Evolutionary conservation across 2,329 filamentous ascomycete genomes (phyloP).

Genomic region (Penicillium sclerotigenum): DNA sequence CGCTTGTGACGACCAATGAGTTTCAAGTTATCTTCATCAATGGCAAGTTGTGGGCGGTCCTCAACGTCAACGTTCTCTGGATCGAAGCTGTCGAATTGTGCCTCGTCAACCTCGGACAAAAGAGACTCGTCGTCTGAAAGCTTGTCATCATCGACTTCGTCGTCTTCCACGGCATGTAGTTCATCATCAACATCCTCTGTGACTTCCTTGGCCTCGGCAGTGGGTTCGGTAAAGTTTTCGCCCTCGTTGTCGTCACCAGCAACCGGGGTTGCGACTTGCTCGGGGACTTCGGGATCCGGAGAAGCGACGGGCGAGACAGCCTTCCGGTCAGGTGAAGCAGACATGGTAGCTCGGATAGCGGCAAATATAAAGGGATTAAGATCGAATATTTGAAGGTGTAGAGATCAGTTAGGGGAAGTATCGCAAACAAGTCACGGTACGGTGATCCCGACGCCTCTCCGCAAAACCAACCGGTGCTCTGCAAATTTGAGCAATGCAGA

Average conservation of each 20-base stretch:
- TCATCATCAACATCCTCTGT: slow-evolving; percentile 18
- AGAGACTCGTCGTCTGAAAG: slow-evolving; percentile 60
- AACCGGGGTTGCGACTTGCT: slow-evolving; percentile 28
- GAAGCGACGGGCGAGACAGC: slow-evolving; percentile 22
- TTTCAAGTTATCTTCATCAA: slow-evolving; percentile 61
- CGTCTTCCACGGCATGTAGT: slow-evolving; percentile 16
- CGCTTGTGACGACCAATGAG: slow-evolving; percentile 62
- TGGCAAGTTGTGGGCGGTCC: slow-evolving; percentile 55
- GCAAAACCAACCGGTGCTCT: neutral
- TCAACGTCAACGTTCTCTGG: slow-evolving; percentile 59
- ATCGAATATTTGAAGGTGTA: neutral
- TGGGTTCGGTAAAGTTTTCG: slow-evolving; percentile 7
- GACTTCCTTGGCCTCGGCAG: slow-evolving; percentile 22
- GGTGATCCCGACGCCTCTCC: slow-evolving; percentile 8
- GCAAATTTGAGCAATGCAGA: neutral
- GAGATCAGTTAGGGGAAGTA: neutral
- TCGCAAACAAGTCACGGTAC: slow-evolving; percentile 13
- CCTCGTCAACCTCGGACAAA: slow-evolving; percentile 63
- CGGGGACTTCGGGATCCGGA: slow-evolving; percentile 24
- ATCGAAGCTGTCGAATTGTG: slow-evolving; percentile 64
- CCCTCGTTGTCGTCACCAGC: slow-evolving; percentile 21
- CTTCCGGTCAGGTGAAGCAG: slow-evolving; percentile 37
- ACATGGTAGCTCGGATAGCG: slow-evolving; percentile 29
- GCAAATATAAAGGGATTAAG: neutral
- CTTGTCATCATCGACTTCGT: slow-evolving; percentile 38